Evolutionary conservation across 2,329 filamentous ascomycete genomes (phyloP).

Genomic region (Beauveria rudraprayagi): DNA sequence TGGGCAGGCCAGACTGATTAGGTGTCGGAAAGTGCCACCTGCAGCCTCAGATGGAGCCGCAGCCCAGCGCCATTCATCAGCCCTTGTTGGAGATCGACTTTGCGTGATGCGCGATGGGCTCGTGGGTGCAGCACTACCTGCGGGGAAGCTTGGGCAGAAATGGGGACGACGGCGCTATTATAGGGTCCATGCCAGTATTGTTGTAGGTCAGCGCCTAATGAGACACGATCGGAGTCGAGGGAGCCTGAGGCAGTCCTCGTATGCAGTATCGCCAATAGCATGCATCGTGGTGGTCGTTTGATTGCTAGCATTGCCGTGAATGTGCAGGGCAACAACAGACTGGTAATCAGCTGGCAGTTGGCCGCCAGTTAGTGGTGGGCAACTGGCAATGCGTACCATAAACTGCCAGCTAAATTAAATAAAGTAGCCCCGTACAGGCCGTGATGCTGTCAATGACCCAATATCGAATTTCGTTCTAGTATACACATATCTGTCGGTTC

Average conservation of each 20-base stretch:
- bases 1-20: not conserved
- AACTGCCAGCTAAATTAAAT: not conserved
- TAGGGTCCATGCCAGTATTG: not conserved
- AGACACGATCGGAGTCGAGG: not conserved
- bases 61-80: slow-evolving; percentile 1
- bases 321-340: not conserved
- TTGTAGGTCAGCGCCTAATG: not conserved
- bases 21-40: not conserved
- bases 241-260: not conserved
- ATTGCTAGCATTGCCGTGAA: not conserved
- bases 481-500: not conserved
- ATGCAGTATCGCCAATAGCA: not conserved
- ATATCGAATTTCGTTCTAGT: not conserved
- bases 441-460: not conserved
- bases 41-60: slow-evolving; percentile 4
- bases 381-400: not conserved
- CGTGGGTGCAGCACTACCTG: not conserved
- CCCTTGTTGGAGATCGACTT: slow-evolving; percentile 7
- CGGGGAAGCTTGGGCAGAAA: slow-evolving; percentile 9
- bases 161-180: not conserved
- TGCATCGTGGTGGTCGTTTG: not conserved
- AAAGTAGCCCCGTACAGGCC: not conserved
- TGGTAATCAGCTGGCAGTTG: not conserved
- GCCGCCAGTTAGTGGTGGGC: not conserved
- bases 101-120: slow-evolving; percentile 6